Percentiles rank a stretch among this genome's conserved stretches.
phyloP scores from a whole-genome alignment of 495 filamentous ascomycete genomes.

The Penicillium canariense region DNA sequence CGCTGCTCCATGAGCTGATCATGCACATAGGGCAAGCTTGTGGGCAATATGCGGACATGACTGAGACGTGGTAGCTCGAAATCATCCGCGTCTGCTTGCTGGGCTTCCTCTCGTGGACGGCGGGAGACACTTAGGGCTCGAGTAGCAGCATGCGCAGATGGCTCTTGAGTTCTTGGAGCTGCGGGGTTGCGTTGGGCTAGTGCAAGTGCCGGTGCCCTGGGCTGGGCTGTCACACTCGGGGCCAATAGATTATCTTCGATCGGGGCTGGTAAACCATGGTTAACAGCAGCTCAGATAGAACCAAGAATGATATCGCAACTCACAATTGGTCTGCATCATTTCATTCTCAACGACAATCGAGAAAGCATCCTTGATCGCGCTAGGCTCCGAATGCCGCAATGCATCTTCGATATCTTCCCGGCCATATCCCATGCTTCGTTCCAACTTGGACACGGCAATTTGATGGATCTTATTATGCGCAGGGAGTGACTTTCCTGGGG shows the following conservation, averaged over 20 bases:
- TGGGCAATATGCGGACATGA: conserved; percentile 86
- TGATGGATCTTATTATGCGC: conserved; percentile 88
- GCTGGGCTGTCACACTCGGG: conserved; percentile 25
- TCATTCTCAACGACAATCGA: conserved; percentile 97
- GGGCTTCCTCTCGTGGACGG: conserved; percentile 28
- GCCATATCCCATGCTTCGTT: conserved; percentile 95
- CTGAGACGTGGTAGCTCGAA: conserved; percentile 51
- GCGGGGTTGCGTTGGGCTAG: conserved; percentile 22
- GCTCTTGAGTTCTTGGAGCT: conserved; percentile 22
- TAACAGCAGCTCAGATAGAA: conserved; percentile 16
- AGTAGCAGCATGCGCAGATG: conserved; percentile 15
- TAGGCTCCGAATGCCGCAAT: conserved; percentile 84
- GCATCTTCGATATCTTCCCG: conserved; percentile 95
- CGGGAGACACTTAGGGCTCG: conserved; percentile 28
- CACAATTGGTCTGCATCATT: conserved; percentile 92
- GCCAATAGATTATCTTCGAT: conserved; percentile 42
- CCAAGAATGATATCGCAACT: conserved; percentile 17
- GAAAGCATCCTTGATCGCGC: conserved; percentile 97
- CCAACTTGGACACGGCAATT: conserved; percentile 88
- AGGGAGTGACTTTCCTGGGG: conserved; percentile 69
- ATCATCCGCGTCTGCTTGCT: conserved; percentile 30
- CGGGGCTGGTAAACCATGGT: conserved; percentile 30
- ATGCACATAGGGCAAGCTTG: conserved; percentile 85
- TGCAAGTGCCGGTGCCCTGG: conserved; percentile 19
- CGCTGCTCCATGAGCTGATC: conserved; percentile 80